phyloP scores from a whole-genome alignment of 176 grass and related monocot species.

The Paspalum notatum region DNA sequence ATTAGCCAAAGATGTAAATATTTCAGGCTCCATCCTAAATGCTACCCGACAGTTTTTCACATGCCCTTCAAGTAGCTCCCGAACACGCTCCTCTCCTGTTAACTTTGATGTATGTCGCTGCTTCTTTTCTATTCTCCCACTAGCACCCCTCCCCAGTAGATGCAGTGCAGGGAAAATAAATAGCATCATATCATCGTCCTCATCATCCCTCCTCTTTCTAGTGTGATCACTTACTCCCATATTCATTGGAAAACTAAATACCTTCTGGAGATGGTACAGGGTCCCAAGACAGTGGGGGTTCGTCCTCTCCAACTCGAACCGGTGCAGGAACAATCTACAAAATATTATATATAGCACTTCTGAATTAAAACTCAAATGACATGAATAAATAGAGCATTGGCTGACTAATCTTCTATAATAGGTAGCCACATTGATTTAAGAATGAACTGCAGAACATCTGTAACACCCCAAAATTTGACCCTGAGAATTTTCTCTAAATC shows the following conservation, averaged over 20 bases:
- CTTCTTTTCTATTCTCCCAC: background rate
- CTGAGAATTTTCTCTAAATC: no score
- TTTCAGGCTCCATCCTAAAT: background rate
- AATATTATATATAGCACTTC: no score
- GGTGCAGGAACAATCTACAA: no score
- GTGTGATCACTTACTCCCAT: background rate
- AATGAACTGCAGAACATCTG: no score
- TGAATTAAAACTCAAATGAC: no score
- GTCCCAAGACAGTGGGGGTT: no score
- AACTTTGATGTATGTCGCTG: background rate
- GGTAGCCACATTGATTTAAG: no score
- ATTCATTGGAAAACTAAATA: background rate
- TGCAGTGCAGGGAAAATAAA: background rate
- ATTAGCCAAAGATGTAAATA: background rate
- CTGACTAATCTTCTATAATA: no score
- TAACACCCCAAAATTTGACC: no score
- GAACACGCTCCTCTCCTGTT: background rate
- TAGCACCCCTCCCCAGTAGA: background rate
- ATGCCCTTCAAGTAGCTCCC: background rate
- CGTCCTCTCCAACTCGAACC: no score
- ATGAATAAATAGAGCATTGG: no score
- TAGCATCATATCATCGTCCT: background rate
- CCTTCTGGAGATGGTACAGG: no score
- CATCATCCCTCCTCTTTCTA: background rate
- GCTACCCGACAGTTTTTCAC: background rate